These are phyloP conservation scores for Phialocephala subalpina DNA, from an alignment of 2,329 filamentous ascomycete species.

Conservation along the genomic window DNA sequence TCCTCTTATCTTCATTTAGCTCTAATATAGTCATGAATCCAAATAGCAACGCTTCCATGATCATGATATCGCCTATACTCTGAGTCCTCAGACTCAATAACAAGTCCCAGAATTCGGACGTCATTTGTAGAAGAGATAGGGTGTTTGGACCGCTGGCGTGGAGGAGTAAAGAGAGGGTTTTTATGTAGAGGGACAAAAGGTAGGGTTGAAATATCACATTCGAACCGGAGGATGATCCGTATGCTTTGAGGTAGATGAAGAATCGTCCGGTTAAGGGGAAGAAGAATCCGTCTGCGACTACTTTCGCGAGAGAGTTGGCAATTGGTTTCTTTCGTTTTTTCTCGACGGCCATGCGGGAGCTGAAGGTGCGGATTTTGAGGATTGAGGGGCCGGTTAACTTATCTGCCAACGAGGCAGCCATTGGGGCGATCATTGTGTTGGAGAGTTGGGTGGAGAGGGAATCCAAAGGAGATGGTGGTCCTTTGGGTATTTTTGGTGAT, in stretches of 20 bases:
- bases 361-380: conserved; percentile 91
- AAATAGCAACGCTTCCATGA: conserved; percentile 80
- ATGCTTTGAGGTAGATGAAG: conserved; percentile 67
- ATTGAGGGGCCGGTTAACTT: conserved; percentile 79
- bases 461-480: conserved; percentile 58
- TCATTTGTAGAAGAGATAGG: conserved; percentile 79
- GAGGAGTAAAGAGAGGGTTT: conserved; percentile 84
- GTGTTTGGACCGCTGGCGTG: conserved; percentile 85
- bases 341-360: conserved; percentile 74
- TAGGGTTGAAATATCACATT: conserved; percentile 77
- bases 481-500: conserved; percentile 32
- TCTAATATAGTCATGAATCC: conserved; percentile 83
- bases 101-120: conserved; percentile 84
- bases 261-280: conserved; percentile 85
- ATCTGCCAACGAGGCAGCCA: conserved; percentile 85
- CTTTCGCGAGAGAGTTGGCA: conserved; percentile 78
- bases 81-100: conserved; percentile 73
- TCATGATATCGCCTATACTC: conserved; percentile 66
- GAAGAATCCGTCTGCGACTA: conserved; percentile 83
- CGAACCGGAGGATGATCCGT: conserved; percentile 53
- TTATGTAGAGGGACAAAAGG: conserved; percentile 81
- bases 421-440: conserved; percentile 77
- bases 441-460: conserved; percentile 73
- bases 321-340: conserved; percentile 64
- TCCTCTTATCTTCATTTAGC: conserved; percentile 77